These are phyloP conservation scores for Gracilaria domingensis DNA, from an alignment of 23 red algal genomes.

Conservation along the genomic window DNA sequence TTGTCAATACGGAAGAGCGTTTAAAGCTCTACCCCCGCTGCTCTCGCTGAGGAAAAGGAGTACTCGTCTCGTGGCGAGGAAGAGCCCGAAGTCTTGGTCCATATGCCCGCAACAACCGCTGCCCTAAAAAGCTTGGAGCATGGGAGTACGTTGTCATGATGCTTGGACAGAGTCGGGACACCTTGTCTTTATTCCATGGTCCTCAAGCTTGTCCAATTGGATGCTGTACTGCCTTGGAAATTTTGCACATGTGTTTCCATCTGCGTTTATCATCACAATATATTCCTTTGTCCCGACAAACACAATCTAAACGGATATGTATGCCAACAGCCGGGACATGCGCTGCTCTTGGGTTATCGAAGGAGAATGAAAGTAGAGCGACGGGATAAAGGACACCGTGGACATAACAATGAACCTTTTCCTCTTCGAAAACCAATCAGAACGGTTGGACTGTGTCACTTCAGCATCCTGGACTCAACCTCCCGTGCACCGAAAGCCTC, in stretches of 20 bases:
- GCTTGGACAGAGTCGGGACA: not conserved
- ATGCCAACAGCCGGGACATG: not conserved
- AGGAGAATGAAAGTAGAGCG: no score
- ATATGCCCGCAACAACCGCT: not conserved
- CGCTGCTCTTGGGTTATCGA: not conserved
- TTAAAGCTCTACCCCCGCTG: no score
- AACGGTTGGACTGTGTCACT: no score
- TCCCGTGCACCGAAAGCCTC: no score
- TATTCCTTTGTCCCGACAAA: not conserved
- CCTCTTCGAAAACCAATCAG: not conserved
- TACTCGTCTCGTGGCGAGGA: no score
- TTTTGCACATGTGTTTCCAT: no score
- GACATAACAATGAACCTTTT: not conserved
- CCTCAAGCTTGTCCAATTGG: not conserved
- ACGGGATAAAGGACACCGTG: not conserved
- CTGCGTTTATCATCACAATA: no score
- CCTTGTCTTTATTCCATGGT: not conserved
- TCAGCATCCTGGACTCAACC: no score
- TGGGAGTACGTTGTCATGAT: not conserved
- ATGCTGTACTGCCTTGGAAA: no score
- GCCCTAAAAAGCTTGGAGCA: not conserved
- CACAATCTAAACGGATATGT: not conserved
- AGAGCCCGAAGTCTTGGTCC: no score
- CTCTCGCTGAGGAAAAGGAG: no score
- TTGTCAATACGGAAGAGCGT: no score